Evolutionary conservation across 2,329 filamentous ascomycete genomes (phyloP).

Genomic region (Diaporthe velutina): DNA sequence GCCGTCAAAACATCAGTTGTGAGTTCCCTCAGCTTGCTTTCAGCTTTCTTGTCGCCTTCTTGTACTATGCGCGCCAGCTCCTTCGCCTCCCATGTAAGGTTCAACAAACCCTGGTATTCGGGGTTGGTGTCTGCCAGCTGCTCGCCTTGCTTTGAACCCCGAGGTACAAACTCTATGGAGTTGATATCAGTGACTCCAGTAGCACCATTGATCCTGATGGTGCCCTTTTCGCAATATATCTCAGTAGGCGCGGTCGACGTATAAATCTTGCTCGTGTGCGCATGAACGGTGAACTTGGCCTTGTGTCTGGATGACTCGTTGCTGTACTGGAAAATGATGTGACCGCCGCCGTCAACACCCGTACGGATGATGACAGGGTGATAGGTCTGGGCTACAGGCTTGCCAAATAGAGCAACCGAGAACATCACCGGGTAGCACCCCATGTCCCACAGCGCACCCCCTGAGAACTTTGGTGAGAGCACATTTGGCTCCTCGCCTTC

Average conservation of each 20-base stretch:
- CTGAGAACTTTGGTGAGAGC: conserved; percentile 37
- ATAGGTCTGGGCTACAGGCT: conserved; percentile 35
- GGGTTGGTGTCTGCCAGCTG: conserved; percentile 34
- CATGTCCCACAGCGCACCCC: conserved; percentile 38
- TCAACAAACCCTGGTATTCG: conserved; percentile 35
- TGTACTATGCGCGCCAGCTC: conserved; percentile 32
- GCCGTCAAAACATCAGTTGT: conserved; percentile 35
- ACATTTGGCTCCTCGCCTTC: conserved; percentile 39
- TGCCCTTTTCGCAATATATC: conserved; percentile 39
- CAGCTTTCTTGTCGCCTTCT: conserved; percentile 32
- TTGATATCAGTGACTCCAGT: conserved; percentile 38
- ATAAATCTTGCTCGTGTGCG: conserved; percentile 41
- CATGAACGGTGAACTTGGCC: conserved; percentile 38
- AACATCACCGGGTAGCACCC: conserved; percentile 38
- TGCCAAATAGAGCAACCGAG: conserved; percentile 36
- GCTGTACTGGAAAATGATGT: conserved; percentile 33
- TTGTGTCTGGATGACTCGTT: conserved; percentile 35
- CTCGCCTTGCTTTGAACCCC: conserved; percentile 35
- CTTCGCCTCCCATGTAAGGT: conserved; percentile 38
- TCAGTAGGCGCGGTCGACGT: conserved; percentile 39
- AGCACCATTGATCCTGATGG: conserved; percentile 34
- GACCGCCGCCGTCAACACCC: conserved; percentile 36
- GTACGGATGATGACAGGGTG: conserved; percentile 37
- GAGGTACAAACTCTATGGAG: conserved; percentile 35
- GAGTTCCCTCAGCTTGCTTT: conserved; percentile 24